These are phyloP conservation scores for Trichosanthes cucumerina DNA, from an alignment of 306 rosid species.

Conservation along the genomic window DNA sequence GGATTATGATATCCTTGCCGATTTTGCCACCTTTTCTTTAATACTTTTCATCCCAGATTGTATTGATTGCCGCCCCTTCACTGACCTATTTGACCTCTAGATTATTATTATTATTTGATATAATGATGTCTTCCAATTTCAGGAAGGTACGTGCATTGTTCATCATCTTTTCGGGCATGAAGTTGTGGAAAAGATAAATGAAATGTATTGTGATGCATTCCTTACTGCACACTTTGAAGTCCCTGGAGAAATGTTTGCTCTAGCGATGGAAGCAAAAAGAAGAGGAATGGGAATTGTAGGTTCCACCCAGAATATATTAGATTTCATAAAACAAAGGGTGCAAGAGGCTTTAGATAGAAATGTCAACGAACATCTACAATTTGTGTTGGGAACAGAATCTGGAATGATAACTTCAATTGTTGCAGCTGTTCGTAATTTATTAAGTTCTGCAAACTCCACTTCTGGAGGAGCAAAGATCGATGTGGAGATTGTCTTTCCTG, in stretches of 20 bases:
- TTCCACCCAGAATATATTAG: slow-evolving; percentile 83
- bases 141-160: slow-evolving; percentile 95
- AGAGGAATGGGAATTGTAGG: slow-evolving; percentile 98
- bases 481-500: slow-evolving; percentile 92
- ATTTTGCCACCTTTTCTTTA: background rate
- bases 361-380: slow-evolving; percentile 72
- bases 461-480: slow-evolving; percentile 38
- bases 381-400: slow-evolving; percentile 89
- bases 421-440: slow-evolving; percentile 59
- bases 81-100: background rate
- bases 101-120: background rate
- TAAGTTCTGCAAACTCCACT: slow-evolving; percentile 36
- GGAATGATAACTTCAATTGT: slow-evolving; percentile 97
- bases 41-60: background rate
- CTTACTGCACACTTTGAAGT: slow-evolving; percentile 98
- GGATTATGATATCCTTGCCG: background rate
- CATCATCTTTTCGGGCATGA: slow-evolving; percentile 91
- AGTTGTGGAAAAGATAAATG: slow-evolving; percentile 84
- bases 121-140: slow-evolving; percentile 2
- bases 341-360: slow-evolving; percentile 78
- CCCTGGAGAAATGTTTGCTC: slow-evolving; percentile 96
- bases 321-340: slow-evolving; percentile 77
- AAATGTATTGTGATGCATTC: slow-evolving; percentile 87
- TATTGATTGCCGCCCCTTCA: background rate
- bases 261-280: slow-evolving; percentile 97